Base-by-base conservation (phyloP, 2,329 filamentous ascomycete species). In the Curvularia lunata region DNA sequence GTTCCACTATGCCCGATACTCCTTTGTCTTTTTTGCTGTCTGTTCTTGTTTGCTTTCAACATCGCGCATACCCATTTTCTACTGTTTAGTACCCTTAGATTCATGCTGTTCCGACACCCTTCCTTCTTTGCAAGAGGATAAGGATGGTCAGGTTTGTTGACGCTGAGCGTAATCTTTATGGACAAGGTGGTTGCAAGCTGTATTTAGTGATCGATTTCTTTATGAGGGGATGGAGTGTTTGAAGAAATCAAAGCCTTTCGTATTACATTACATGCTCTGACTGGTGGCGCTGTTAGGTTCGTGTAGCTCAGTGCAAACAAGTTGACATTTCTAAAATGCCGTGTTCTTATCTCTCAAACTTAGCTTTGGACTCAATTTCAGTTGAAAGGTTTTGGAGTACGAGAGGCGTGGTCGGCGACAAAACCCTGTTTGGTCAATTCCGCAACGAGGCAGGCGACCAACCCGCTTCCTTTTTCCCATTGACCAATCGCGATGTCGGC, bases 11-110 rank as follows among this genome's bases (percentile, higher is more conserved):
- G 51, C 55, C 34, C 52, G 54, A 40, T 54, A 49, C 42, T 42
- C 37, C 41, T 32, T 48, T 58, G 56, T 55, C 52, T 53, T 52
- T 30, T n/a, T 32, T 32, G n/a, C 9, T 21, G 25, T 32, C 19
- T 32, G 28, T 34, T 27, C 12, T 19, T 32, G 18, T 43, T 18
- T 46, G 40, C 30, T 67, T 57, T 58, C 58, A 43, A 64, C 52
- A 57, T 55, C 63, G 66, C 66, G 66, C 66, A 69, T 69, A 69
- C 66, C 66, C 66, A 52, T 60, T 62, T 65, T 56, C 52, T 61
- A 65, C 61, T 65, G 56, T 59, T 64, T 60, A 58, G 48, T 57
- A 48, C 48, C 45, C 38, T 52, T 63, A 65, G 54, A 63, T 42
- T 59, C 52, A 63, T 47, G 57, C 55, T 51, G 57, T 62, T 58